Base-by-base conservation (phyloP, 1,284 basidiomycete species). In the Leccinum holopus region DNA sequence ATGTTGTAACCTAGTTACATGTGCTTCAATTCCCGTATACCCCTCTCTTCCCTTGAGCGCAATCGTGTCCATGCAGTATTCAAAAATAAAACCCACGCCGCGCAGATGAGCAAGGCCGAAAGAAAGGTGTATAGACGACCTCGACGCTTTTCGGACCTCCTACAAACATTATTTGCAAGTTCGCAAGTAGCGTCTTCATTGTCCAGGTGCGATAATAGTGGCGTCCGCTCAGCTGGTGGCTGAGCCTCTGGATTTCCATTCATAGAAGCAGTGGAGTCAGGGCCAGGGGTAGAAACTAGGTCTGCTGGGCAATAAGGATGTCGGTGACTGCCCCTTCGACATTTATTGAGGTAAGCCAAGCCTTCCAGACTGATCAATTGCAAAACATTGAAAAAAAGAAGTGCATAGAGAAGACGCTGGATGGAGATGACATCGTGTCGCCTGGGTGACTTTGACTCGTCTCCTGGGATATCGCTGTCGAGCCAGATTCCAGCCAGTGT, bases 1-100 rank as follows among this genome's bases (percentile, higher is more conserved):
- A 33, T n/a, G 3, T 12, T 35, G 37, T 37, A 39, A 55, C 60
- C 10, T 18, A 25, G 30, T 12, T 49, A 57, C 28, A 61, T 39
- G 4, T 47, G 11, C 41, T 44, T 59, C 33, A 32, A 60, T 44
- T 53, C 57, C 37, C 9, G 63, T 32, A 74, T 68, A 28, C 61
- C 75, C 63, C 76, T 69, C 62, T 75, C 72, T 65, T 70, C 77
- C 67, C 72, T 78, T 41, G 78, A 79, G 30, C 85, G 79, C 64
- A 90, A 71, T 66, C 81, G 82, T 61, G 82, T 70, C 80, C 80
- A 87, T 1, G 86, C 88, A 10, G 84, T 87, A 14, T 73, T 78
- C 67, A 92, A 76, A 74, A 91, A 91, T 65, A 91, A 74, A 57
- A 82, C 68, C 90, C 90, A 92, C 3, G 87, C 84, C 51, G 75